Conservation (phyloP, 345 rosid species). For the Moricandia arvensis region DNA sequence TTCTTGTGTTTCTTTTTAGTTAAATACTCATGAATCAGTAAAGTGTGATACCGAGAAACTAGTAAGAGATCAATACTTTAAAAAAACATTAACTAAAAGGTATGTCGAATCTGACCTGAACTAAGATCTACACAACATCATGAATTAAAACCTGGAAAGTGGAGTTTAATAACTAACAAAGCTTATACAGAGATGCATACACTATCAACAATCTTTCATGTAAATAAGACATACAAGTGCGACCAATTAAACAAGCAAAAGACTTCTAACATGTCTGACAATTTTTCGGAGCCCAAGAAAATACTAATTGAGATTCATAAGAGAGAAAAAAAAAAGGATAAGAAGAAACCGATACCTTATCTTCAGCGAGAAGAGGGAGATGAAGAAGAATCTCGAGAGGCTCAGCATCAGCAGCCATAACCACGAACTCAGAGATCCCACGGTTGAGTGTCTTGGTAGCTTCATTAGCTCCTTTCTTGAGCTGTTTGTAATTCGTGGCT, state of each 20-base stretch:
- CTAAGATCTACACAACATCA: neutral
- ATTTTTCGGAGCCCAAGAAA: neutral
- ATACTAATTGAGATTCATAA: neutral
- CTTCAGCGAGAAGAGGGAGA: constrained; percentile 75
- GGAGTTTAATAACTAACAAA: neutral
- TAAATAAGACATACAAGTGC: neutral
- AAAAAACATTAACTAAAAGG: neutral
- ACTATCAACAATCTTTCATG: neutral
- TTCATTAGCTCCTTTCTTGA: constrained; percentile 92
- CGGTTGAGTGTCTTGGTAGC: constrained; percentile 93
- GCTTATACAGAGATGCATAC: neutral
- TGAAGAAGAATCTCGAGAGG: constrained; percentile 90
- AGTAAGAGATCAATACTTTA: neutral
- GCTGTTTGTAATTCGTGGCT: constrained; percentile 94
- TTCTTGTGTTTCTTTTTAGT: neutral
- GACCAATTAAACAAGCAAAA: neutral
- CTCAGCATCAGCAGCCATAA: constrained; percentile 72
- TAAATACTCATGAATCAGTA: neutral
- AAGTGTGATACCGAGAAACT: neutral
- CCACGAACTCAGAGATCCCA: constrained; percentile 87
- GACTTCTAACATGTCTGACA: neutral
- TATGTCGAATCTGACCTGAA: neutral
- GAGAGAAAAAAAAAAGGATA: neutral
- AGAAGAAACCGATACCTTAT: constrained; percentile 47
- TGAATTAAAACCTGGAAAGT: neutral